Base-by-base conservation (phyloP, 495 filamentous ascomycete species). In the Hyaloscypha hepaticicola region DNA sequence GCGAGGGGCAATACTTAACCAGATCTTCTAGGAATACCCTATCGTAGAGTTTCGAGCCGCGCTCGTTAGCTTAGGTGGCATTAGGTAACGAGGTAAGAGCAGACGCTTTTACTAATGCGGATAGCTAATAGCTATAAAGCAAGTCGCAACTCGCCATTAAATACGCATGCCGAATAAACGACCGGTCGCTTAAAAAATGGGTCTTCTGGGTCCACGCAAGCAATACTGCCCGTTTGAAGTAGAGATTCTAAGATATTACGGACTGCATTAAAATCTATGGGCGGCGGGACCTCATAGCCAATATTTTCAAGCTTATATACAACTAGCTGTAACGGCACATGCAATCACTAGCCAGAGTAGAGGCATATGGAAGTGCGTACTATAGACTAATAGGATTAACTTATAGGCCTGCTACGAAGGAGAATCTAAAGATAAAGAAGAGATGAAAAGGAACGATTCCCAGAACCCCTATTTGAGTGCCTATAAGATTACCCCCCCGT, bases 181-280 rank as follows among this genome's bases (percentile, higher is more conserved):
- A 77, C 28, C 31, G 57, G 51, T 78, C 70, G 14, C 77, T 77
- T 0, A 34, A 72, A n/a, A 81, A 75, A 11, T 80, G 73, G 74
- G 74, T 83, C 3, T 79, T 84, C 66, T 84, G 82, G 81, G 66
- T 83, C 5, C 75, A 78, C 65, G 76, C 77, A 1, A 75, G 75
- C 48, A 77, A 61, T 41, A 49, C 34, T 1, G 68, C 69, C 7
- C 71, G 76, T 19, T 77, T 81, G 28, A 71, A 76, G 65, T 64
- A 78, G 55, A 60, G 73, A 48, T 77, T 67, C 63, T 55, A 64
- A 29, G 70, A 71, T 6, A 76, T 82, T 59, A 76, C 79, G 27
- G 53, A 77, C n/a, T 29, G 28, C 12, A 33, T 73, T 27, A 72
- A 77, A 53, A 71, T 80, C 8, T 63, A 60, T 22, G 71, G 72